Evolutionary conservation across 2,329 filamentous ascomycete genomes (phyloP), one percentile per base, ranked within the genome.

Genomic region (Aspergillus pseudoterreus): DNA sequence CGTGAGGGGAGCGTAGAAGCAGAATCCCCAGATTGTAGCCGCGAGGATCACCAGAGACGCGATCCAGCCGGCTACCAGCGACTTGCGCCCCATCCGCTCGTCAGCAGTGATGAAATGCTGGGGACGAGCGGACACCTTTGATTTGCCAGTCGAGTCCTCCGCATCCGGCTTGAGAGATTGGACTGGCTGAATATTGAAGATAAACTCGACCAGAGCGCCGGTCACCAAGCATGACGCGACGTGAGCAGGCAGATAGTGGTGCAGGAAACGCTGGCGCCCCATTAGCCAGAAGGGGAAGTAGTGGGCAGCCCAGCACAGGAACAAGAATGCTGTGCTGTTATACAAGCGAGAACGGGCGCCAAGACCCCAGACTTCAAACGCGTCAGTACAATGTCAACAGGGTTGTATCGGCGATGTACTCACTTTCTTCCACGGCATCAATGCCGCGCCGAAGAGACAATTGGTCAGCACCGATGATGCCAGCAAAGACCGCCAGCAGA

Each of bases 241-340:
- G 68, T 99, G 94, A 1, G 94, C 90, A 0, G 94, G 94, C 3
- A 99, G 83, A 69, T 99, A 99, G 74, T 99, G 94, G 72, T 99
- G 94, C 61, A 99, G 75, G 84, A 99, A 99, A 58, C 96, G 85
- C 72, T 99, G 92, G 63, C 92, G 91, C 51, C 92, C 92, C 92
- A 99, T 99, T 57, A 96, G 84, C 77, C 85, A 99, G 79, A 99
- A 99, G 47, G 92, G 92, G 72, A 96, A 84, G 78, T 96, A 99
- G 71, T 99, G 94, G 2, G 91, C 92, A 12, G 90, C 91, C 94
- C 94, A 99, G 50, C 91, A 90, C 51, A 99, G 83, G 84, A 96
- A 97, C 79, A 99, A 95, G 82, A 99, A 99, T 21, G 94, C 94
- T 0, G 94, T 97, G 49, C 91, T 96, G 80, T 97, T 97, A 77